Evolutionary conservation across 2,329 filamentous ascomycete genomes (phyloP).

Genomic region (Periconia sp.): DNA sequence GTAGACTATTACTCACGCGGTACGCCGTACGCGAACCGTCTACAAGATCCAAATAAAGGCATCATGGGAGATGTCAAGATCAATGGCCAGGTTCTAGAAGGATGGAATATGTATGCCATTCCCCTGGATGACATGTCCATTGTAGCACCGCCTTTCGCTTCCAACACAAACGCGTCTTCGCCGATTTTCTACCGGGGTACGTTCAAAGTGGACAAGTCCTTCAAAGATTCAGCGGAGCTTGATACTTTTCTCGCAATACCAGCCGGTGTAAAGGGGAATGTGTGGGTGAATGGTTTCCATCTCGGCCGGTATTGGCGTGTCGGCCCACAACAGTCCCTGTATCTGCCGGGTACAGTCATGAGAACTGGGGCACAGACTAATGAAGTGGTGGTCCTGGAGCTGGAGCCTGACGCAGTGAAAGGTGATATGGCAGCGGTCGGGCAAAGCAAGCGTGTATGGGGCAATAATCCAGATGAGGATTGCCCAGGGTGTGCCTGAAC

Average conservation of each 20-base stretch:
- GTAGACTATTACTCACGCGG: conserved; percentile 54
- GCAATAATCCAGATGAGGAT: conserved; percentile 40
- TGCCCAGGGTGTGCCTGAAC: conserved; percentile 13
- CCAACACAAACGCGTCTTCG: not conserved
- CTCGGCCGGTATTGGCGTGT: conserved; percentile 56
- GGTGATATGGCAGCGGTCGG: conserved; percentile 22
- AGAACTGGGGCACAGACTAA: conserved; percentile 39
- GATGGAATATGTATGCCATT: conserved; percentile 52
- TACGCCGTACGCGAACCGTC: conserved; percentile 21
- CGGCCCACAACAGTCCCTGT: conserved; percentile 57
- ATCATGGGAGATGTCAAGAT: conserved; percentile 52
- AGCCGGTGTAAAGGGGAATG: conserved; percentile 51
- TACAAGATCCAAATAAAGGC: conserved; percentile 54
- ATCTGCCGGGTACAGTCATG: conserved; percentile 51
- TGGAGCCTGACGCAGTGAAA: conserved; percentile 47
- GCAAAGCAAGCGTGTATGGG: conserved; percentile 31
- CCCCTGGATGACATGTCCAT: conserved; percentile 31
- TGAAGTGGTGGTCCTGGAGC: conserved; percentile 51
- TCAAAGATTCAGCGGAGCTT: conserved; percentile 4
- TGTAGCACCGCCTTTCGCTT: not conserved
- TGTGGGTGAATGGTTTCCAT: conserved; percentile 56
- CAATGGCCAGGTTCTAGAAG: conserved; percentile 35
- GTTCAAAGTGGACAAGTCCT: conserved; percentile 16
- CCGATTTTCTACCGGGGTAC: conserved; percentile 27
- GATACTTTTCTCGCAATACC: conserved; percentile 52